A percentile compares a stretch with the other conserved stretches of the same genome.
Conservation (phyloP, 768 basidiomycete species). For the Phylloporus sp. region DNA sequence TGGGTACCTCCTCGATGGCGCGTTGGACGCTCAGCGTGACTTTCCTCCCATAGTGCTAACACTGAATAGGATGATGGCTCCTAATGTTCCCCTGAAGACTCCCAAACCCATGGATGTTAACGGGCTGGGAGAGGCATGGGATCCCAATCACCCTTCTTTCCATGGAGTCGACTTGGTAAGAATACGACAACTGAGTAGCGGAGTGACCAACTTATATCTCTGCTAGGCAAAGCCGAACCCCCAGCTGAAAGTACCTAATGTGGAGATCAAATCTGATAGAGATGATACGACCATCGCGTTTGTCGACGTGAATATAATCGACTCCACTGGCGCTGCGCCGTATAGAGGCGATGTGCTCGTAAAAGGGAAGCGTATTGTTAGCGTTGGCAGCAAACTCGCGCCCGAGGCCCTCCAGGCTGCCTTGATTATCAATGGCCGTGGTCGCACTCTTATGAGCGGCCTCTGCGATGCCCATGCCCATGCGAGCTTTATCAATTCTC, state of each 20-base stretch:
- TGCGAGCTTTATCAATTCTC: conserved; percentile 29
- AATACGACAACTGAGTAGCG: background rate
- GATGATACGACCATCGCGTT: conserved; percentile 22
- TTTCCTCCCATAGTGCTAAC: background rate
- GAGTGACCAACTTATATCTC: background rate
- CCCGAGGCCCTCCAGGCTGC: conserved; percentile 18
- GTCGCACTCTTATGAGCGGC: conserved; percentile 35
- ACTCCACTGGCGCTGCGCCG: conserved; percentile 31
- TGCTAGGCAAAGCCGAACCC: conserved; percentile 19
- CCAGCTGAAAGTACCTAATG: conserved; percentile 20
- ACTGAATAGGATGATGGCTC: conserved; percentile 18
- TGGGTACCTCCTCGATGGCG: conserved; percentile 27
- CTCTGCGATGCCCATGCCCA: conserved; percentile 35
- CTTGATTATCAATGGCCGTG: conserved; percentile 27
- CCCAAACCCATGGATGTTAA: conserved; percentile 5
- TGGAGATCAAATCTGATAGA: conserved; percentile 21
- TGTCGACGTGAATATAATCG: conserved; percentile 31
- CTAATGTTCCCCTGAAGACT: background rate
- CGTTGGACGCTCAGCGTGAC: background rate
- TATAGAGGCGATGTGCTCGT: conserved; percentile 34
- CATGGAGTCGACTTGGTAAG: conserved; percentile 23
- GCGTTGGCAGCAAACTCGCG: conserved; percentile 24
- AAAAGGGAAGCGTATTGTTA: conserved; percentile 27
- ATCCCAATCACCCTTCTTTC: conserved; percentile 17
- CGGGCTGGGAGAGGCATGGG: conserved; percentile 25